Evolutionary conservation across 2,329 filamentous ascomycete genomes (phyloP).

Genomic region (Botrytis cinerea): DNA sequence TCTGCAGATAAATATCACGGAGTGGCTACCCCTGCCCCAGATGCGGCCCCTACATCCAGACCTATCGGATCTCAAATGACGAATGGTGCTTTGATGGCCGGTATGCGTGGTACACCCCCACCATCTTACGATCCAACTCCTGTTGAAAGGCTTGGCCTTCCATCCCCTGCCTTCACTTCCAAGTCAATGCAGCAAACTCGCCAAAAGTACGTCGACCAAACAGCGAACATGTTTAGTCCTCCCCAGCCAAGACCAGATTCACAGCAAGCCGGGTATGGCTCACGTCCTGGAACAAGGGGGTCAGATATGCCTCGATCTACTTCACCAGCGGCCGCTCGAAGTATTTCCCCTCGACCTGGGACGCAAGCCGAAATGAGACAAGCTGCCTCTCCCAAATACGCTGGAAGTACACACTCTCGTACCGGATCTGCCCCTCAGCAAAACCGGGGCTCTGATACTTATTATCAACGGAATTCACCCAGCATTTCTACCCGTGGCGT

Average conservation of each 20-base stretch:
- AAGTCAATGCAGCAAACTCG: conserved; percentile 95
- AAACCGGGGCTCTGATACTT: conserved; percentile 52
- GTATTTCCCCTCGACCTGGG: conserved; percentile 62
- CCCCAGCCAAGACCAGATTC: conserved; percentile 39
- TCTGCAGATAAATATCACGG: conserved; percentile 96
- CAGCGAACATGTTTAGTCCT: conserved; percentile 71
- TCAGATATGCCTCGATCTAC: conserved; percentile 59
- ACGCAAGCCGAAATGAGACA: conserved; percentile 52
- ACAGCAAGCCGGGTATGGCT: conserved; percentile 38
- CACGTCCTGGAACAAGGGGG: conserved; percentile 61
- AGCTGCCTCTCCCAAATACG: conserved; percentile 63
- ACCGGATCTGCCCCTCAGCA: conserved; percentile 44
- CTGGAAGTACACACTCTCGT: conserved; percentile 40
- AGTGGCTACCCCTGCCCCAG: conserved; percentile 77
- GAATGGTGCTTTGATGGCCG: conserved; percentile 52
- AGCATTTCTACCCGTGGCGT: conserved; percentile 47
- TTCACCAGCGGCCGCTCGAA: conserved; percentile 69
- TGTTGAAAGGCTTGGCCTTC: conserved; percentile 79
- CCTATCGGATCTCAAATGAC: conserved; percentile 46
- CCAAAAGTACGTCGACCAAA: conserved; percentile 82
- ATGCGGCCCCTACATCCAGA: conserved; percentile 47
- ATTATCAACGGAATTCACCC: conserved; percentile 54
- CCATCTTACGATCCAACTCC: conserved; percentile 75
- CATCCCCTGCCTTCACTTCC: conserved; percentile 87
- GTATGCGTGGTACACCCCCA: conserved; percentile 74